These are phyloP conservation scores for Saccharomycopsis schoenii DNA, from an alignment of 805 yeast species.

Conservation along the genomic window DNA sequence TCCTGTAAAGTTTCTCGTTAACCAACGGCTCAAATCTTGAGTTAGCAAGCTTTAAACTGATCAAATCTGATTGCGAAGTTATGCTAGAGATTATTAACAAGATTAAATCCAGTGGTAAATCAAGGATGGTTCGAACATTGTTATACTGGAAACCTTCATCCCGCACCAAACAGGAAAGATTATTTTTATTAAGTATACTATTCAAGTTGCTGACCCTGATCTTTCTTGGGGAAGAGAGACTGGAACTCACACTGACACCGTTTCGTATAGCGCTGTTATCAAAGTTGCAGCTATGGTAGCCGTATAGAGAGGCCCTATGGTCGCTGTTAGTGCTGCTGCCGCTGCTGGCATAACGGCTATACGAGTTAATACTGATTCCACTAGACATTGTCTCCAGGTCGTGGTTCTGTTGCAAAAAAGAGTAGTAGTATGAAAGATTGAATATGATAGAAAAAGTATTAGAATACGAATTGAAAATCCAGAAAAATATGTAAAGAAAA, in stretches of 20 bases:
- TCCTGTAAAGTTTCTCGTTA: slow-evolving; percentile 21
- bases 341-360: background rate
- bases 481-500: no score
- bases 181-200: background rate
- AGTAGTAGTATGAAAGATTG: no score
- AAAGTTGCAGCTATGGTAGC: background rate
- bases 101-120: slow-evolving; percentile 2
- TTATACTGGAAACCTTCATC: background rate
- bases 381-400: background rate
- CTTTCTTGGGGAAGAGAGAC: background rate
- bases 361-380: background rate
- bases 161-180: background rate
- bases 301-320: background rate
- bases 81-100: background rate
- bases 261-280: background rate
- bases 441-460: no score
- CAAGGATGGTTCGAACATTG: background rate
- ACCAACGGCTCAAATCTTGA: slow-evolving; percentile 23
- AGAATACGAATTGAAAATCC: no score
- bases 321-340: background rate
- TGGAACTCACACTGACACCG: background rate
- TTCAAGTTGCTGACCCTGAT: background rate
- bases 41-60: slow-evolving; percentile 22
- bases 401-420: no score
- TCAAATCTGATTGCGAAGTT: slow-evolving; percentile 21